phyloP scores from a whole-genome alignment of 2,329 filamentous ascomycete genomes.

The Lachnellula cervina region DNA sequence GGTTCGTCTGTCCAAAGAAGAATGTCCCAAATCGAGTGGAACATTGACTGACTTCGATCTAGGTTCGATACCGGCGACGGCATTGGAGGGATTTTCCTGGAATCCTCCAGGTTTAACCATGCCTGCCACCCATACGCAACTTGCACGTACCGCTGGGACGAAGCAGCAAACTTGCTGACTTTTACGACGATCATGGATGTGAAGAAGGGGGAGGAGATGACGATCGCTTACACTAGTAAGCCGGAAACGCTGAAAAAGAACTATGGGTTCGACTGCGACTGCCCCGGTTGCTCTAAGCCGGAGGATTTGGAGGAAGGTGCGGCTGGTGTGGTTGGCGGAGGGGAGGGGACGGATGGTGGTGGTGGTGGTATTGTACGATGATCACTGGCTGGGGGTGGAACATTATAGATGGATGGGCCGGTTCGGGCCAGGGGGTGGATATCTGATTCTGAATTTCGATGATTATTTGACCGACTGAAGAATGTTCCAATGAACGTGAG shows the following conservation, averaged over 20 bases:
- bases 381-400: too few relatives aligned
- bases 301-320: background rate
- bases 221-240: slow-evolving; percentile 44
- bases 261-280: slow-evolving; percentile 51
- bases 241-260: slow-evolving; percentile 37
- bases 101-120: slow-evolving; percentile 55
- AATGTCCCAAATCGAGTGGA: background rate
- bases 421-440: too few relatives aligned
- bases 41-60: background rate
- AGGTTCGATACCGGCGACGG: slow-evolving; percentile 17
- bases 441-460: too few relatives aligned
- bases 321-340: background rate
- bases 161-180: slow-evolving; percentile 32
- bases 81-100: slow-evolving; percentile 41
- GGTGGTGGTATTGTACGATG: too few relatives aligned
- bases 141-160: slow-evolving; percentile 38
- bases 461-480: too few relatives aligned
- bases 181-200: slow-evolving; percentile 39
- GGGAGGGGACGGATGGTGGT: background rate
- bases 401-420: too few relatives aligned
- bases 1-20: slow-evolving; percentile 14
- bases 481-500: too few relatives aligned
- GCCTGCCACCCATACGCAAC: slow-evolving; percentile 43
- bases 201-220: slow-evolving; percentile 43
- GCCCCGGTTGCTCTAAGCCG: slow-evolving; percentile 38